Evolutionary conservation across 176 grass and related monocot genomes (phyloP).

Genomic region (Triticum monococcum): DNA sequence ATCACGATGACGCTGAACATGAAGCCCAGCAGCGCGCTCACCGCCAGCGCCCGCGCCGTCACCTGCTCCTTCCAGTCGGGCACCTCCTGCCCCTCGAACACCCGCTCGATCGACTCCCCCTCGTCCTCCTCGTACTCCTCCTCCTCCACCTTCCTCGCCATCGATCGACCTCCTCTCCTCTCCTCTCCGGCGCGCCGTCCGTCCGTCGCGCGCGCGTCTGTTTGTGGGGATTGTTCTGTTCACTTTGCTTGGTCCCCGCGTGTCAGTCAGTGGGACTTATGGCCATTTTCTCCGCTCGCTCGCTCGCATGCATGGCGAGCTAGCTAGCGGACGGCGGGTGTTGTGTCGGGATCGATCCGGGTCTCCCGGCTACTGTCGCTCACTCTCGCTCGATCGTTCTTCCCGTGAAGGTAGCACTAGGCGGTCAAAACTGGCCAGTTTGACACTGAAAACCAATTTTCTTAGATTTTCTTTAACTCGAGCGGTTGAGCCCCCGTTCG

Average conservation of each 20-base stretch:
- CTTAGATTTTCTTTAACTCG: too few species aligned
- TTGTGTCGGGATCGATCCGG: constrained; percentile 3
- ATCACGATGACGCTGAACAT: constrained; percentile 89
- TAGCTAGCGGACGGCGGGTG: background rate
- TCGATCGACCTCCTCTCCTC: background rate
- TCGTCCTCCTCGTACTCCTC: background rate
- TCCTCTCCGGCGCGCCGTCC: background rate
- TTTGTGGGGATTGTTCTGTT: background rate
- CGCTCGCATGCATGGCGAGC: background rate
- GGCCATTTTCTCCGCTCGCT: background rate
- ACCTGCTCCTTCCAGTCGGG: constrained; percentile 65
- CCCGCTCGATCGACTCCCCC: background rate
- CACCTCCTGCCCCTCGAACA: constrained; percentile 18
- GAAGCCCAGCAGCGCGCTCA: constrained; percentile 55
- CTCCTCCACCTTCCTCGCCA: background rate
- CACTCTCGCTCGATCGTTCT: background rate
- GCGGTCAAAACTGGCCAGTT: too few species aligned
- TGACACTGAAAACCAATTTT: too few species aligned
- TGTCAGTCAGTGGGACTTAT: constrained; percentile 14
- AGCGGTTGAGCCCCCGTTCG: too few species aligned
- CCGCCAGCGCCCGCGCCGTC: constrained; percentile 63
- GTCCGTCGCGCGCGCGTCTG: background rate
- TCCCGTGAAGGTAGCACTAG: background rate
- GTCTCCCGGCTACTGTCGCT: background rate
- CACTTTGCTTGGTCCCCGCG: background rate